phyloP scores from a whole-genome alignment of 345 rosid genomes.

The Camelina neglecta region DNA sequence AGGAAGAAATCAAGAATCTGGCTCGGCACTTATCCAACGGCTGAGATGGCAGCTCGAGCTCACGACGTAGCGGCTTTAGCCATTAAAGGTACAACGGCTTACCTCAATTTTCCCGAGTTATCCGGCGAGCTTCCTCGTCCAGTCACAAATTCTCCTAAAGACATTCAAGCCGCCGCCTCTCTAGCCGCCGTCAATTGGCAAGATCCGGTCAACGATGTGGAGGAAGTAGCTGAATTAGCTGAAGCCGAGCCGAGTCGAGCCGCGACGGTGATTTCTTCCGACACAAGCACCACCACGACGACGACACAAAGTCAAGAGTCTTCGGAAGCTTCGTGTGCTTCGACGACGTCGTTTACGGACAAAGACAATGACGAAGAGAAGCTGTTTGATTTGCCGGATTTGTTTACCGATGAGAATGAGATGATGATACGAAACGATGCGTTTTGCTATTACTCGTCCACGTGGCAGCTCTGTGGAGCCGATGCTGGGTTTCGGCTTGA shows the following conservation, averaged over 20 bases:
- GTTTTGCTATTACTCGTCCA: conserved; percentile 51
- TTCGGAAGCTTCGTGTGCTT: conserved; percentile 43
- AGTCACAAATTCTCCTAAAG: conserved; percentile 56
- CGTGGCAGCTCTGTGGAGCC: conserved; percentile 72
- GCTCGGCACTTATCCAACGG: conserved; percentile 77
- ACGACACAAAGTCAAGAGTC: conserved; percentile 46
- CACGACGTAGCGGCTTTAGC: conserved; percentile 82
- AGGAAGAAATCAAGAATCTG: conserved; percentile 82
- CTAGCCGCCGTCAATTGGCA: conserved; percentile 53
- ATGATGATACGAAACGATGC: conserved; percentile 48
- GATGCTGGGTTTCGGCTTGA: conserved; percentile 68
- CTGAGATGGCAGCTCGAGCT: conserved; percentile 90
- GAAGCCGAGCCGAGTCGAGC: conserved; percentile 46
- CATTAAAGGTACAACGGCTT: conserved; percentile 68
- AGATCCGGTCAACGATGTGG: conserved; percentile 4
- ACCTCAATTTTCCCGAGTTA: conserved; percentile 65
- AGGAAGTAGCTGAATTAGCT: conserved; percentile 18
- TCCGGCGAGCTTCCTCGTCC: conserved; percentile 63
- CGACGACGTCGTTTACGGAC: conserved; percentile 35
- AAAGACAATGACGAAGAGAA: conserved; percentile 58
- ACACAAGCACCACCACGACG: neutral
- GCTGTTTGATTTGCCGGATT: conserved; percentile 90
- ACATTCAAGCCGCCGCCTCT: conserved; percentile 59
- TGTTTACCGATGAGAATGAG: conserved; percentile 49
- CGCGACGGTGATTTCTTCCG: conserved; percentile 38